Base-by-base conservation (phyloP, 306 rosid species). In the Ochetophila trinervis region DNA sequence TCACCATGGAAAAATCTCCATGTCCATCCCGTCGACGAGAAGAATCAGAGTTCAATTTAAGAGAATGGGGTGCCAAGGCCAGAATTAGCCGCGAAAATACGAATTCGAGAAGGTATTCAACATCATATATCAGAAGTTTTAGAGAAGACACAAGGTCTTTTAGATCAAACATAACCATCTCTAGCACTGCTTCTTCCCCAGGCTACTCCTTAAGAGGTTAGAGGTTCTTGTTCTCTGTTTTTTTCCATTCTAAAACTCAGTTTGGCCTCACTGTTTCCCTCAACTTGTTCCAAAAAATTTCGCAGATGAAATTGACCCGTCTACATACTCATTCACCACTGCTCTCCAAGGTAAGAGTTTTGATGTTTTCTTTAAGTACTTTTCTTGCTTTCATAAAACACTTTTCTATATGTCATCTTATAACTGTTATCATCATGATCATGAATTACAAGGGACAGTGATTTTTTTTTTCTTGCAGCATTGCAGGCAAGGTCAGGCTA, bases 141-240 rank as follows among this genome's bases (percentile, higher is more conserved):
- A 79, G 93, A 69, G 97, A 93, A 75, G 99, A 93, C 60, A 55
- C 96, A 9, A 70, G 81, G 54, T 87, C 98, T 71, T 87, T 90
- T 45, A 78, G 91, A 78, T 88, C 99, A 88, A 90, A 84, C 77
- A 60, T 83, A 10, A 83, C 88, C 52, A 76, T 89, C 74, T 86
- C 97, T 11, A 93, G 99, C 72, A 88, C 96, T 65, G 87, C 94
- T 76, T 87, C 99, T 76, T 93, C 99, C 6, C 96, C 99, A 59
- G 99, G 96, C 44, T 80, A 79, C 84, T 73, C 79, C 18, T 82
- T 78, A 4, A 87, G 80, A 86, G 99, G 99, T 89, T 68, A 19
- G n/a, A 8, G 10, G 4, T 2, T 13, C 1, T 14, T 2, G 2
- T 24, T 0, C 22, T 49, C 8, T 14, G 44, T 10, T 8, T 7